Evolutionary conservation across 169 alveolate genomes (phyloP).

Genomic region (Plasmodium berghei): DNA sequence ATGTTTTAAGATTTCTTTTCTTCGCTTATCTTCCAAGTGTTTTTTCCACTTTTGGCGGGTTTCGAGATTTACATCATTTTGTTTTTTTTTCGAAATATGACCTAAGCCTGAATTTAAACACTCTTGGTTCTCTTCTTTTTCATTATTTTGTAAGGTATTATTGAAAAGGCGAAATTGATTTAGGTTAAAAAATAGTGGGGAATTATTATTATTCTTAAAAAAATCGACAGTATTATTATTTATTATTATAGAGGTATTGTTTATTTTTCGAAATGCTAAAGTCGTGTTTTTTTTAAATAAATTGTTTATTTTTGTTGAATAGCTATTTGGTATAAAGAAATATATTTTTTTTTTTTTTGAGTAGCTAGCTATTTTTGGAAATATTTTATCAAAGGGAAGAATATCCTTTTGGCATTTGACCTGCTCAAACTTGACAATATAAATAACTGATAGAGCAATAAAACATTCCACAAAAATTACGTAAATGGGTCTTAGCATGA

Average conservation of each 20-base stretch:
- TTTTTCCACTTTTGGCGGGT: slow-evolving; percentile 43
- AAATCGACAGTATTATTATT: too few relatives aligned
- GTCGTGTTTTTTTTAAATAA: neutral
- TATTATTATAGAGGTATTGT: neutral
- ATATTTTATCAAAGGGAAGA: slow-evolving; percentile 4
- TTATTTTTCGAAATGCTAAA: slow-evolving; percentile 19
- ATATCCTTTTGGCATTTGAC: slow-evolving; percentile 30
- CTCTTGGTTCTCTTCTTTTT: neutral
- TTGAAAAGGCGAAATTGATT: slow-evolving; percentile 29
- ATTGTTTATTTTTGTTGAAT: slow-evolving; percentile 9
- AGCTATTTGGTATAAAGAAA: slow-evolving; percentile 20
- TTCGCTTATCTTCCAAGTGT: slow-evolving; percentile 29
- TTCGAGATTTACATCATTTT: neutral
- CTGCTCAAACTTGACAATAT: slow-evolving; percentile 32
- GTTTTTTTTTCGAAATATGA: neutral
- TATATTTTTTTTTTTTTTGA: slow-evolving; percentile 27
- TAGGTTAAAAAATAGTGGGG: neutral
- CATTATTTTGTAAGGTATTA: slow-evolving; percentile 4
- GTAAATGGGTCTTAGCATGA: slow-evolving; percentile 58
- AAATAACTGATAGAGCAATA: slow-evolving; percentile 23
- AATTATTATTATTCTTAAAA: neutral
- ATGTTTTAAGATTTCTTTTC: slow-evolving; percentile 65
- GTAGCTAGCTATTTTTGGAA: slow-evolving; percentile 14
- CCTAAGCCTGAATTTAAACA: neutral
- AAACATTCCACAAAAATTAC: slow-evolving; percentile 32